Conservation (phyloP, 202 grass and related monocot genomes). For the Brachypodium distachyon region DNA sequence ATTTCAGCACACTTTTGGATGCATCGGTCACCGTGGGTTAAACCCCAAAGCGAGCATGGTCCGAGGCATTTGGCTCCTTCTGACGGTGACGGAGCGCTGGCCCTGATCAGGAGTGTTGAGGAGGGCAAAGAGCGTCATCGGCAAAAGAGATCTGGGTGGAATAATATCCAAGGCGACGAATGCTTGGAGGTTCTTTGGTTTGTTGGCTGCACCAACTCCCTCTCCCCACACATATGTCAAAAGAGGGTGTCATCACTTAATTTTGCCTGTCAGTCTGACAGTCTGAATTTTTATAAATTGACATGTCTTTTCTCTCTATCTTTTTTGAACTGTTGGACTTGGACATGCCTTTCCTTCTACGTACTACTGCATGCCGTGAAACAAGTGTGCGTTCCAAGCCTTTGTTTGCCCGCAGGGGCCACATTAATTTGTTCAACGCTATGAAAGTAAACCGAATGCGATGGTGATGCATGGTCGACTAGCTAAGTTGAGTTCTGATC, state of each 20-base stretch:
- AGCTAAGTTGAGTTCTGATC: not conserved
- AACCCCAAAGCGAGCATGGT: slow-evolving; percentile 51
- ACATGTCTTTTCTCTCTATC: not conserved
- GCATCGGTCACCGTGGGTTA: slow-evolving; percentile 21
- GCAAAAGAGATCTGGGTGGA: slow-evolving; percentile 25
- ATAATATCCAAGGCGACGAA: slow-evolving; percentile 14
- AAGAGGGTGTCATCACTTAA: slow-evolving; percentile 30
- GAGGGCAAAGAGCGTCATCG: slow-evolving; percentile 43
- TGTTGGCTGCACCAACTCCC: slow-evolving; percentile 56
- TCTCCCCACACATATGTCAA: slow-evolving; percentile 36
- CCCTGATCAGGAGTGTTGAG: slow-evolving; percentile 27
- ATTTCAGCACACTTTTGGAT: slow-evolving; percentile 21
- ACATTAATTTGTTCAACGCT: not conserved
- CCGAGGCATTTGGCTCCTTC: slow-evolving; percentile 27
- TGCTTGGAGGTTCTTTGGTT: slow-evolving; percentile 34
- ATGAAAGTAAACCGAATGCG: not conserved
- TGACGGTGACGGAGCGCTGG: slow-evolving; percentile 24
- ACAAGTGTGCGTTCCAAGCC: not conserved
- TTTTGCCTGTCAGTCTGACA: no score
- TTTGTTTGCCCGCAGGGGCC: not conserved
- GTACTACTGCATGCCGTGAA: no score
- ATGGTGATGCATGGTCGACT: not conserved
- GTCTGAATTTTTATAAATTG: not conserved
- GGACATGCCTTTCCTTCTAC: slow-evolving; percentile 4
- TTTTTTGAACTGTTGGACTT: not conserved